A percentile compares a stretch with the other conserved stretches of the same genome.
These are phyloP conservation scores for Fomes fomentarius DNA, from an alignment of 1,284 basidiomycete species.

Conservation along the genomic window DNA sequence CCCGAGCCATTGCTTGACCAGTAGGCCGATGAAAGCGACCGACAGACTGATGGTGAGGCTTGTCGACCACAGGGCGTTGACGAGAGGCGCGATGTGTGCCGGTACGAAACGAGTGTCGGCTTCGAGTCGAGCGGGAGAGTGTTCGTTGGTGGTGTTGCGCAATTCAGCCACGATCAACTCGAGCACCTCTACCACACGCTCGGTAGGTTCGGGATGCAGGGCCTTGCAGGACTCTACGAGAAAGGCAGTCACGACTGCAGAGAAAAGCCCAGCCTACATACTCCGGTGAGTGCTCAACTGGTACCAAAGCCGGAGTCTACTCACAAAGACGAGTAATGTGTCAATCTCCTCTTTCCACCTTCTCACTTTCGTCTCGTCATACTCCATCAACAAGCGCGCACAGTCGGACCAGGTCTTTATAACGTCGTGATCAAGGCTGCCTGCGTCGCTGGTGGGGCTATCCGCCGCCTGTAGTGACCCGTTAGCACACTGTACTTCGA, in stretches of 20 bases:
- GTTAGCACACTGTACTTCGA: too few species aligned
- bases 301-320: background rate
- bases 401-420: constrained; percentile 6
- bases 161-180: constrained; percentile 1
- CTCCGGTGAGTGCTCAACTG: too few species aligned
- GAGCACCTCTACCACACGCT: background rate
- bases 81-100: background rate
- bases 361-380: constrained; percentile 2
- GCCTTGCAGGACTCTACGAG: constrained; percentile 3
- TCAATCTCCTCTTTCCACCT: constrained; percentile 13
- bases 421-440: background rate
- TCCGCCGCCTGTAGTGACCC: too few species aligned
- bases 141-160: background rate
- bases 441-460: too few species aligned
- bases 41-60: constrained; percentile 3
- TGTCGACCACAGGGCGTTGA: constrained; percentile 7
- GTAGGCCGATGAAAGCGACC: constrained; percentile 3
- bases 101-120: constrained; percentile 2
- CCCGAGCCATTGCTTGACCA: constrained; percentile 8
- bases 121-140: background rate
- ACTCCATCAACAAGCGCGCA: constrained; percentile 6
- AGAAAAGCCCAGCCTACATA: constrained; percentile 9
- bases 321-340: constrained; percentile 10
- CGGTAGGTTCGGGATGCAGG: constrained; percentile 3
- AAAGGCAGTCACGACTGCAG: constrained; percentile 12